Base-by-base conservation (phyloP, 2,329 filamentous ascomycete genomes). In the Neopestalotiopsis rosae region DNA sequence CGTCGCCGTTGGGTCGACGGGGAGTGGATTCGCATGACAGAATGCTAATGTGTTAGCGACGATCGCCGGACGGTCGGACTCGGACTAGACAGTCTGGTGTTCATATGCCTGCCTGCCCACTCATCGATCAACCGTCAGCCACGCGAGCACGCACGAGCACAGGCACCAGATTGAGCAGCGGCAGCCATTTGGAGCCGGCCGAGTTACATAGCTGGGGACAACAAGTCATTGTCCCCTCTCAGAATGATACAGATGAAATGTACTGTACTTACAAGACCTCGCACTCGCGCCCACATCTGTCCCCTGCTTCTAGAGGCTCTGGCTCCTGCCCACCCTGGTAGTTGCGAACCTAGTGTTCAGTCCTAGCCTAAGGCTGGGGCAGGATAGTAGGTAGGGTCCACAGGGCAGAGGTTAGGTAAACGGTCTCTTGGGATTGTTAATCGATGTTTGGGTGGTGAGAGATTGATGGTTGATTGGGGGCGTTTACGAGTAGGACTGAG, bases 361-460 rank as follows among this genome's bases (percentile, higher is more conserved):
- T 52, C 45, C 45, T 52, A 52, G 59, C 30, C 59, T 62, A 38
- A 32, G 59, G 30, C 32, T 38, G 59, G 59, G 32, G 17, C 32
- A 62, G 32, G 28, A 34, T 28, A 28, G 24, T 28, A 28, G 3
- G 24, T 28, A 24, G 59, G 59, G 5, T 40, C 59, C 59, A 62
- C 34, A 62, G 59, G 59, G 59, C 59, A 62, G 59, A 62, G 10
- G 59, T 62, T 34, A 62, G n/a, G 59, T 28, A 17, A 38, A 61
- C 45, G 9, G 45, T n/a, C 45, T 52, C 14, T n/a, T n/a, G 45
- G 45, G 45, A 52, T 52, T 52, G 45, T 17, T 52, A 17, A 52
- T 52, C 45, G 45, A 20, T 52, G 45, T 5, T 28, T 52, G 45
- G 20, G 17, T 10, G 10, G 34, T 10, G 34, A 38, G 34, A 38